Conservation (phyloP, 805 yeast species). For the Kuraishia cidri region DNA sequence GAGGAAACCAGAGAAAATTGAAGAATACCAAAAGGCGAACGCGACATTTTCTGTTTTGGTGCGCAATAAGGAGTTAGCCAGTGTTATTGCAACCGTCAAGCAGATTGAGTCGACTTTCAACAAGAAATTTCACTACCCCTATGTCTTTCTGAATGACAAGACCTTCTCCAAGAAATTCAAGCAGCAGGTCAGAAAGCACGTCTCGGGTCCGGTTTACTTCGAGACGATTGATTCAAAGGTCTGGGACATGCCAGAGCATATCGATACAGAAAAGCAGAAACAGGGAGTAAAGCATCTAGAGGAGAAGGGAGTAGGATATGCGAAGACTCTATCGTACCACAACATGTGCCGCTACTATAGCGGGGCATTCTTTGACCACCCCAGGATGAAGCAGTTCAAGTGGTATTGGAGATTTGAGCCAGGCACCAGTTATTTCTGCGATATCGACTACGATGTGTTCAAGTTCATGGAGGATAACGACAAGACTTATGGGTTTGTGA, state of each 20-base stretch:
- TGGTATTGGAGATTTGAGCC: constrained; percentile 87
- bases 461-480: constrained; percentile 59
- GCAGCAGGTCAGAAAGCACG: constrained; percentile 25
- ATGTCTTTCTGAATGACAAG: constrained; percentile 68
- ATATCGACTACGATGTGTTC: constrained; percentile 70
- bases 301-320: constrained; percentile 45
- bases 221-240: constrained; percentile 37
- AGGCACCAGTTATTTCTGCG: constrained; percentile 54
- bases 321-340: constrained; percentile 56
- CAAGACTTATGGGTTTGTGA: constrained; percentile 68
- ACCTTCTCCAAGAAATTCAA: constrained; percentile 56
- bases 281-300: constrained; percentile 26
- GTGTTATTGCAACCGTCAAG: constrained; percentile 41
- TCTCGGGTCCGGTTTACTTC: constrained; percentile 35
- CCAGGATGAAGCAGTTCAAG: constrained; percentile 47
- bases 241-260: constrained; percentile 39
- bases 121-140: constrained; percentile 66
- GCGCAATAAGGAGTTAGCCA: constrained; percentile 51
- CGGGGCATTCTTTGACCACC: constrained; percentile 53
- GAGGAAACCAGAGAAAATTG: constrained; percentile 9
- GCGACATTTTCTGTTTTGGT: constrained; percentile 73
- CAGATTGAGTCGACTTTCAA: constrained; percentile 63
- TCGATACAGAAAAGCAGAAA: constrained; percentile 25
- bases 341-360: constrained; percentile 82
- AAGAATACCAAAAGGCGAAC: constrained; percentile 37